Evolutionary conservation across 139 green algal species (phyloP), one percentile per base, ranked within the genome.

Genomic region (Closterium sp.): DNA sequence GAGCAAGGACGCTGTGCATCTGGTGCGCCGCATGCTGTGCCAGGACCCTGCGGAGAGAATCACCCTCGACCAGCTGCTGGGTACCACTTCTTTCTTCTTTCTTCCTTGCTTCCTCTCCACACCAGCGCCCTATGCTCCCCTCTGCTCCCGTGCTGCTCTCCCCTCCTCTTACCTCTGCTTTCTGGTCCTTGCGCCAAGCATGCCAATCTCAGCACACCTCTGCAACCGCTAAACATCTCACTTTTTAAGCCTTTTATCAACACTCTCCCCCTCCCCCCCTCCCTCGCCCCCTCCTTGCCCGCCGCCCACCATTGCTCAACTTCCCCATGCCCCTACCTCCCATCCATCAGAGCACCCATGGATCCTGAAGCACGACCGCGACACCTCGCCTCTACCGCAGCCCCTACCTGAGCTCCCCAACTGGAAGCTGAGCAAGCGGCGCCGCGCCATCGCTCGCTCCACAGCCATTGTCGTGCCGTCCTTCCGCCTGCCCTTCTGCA

Each of bases 401-500:
- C 62, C 62, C 62, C 17, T 79, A 24, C 62, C 62, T 27, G 62
- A 79, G 17, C 62, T 79, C 0, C 62, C 62, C 62, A 79, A 79
- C 62, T 79, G 62, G 62, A 87, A 87, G 85, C 85, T 87, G 0
- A 32, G 28, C 28, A 30, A 31, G 85, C n/a, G 85, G 85, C 85
- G 85, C 85, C 85, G 85, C 9, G 85, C 85, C 85, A 87, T 87
- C 22, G 85, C 85, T 87, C 85, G 85, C 85, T 87, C 85, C 28
- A 32, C 85, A 28, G 85, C 85, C 85, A 87, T 32, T 7, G 85
- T 87, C 22, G n/a, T 87, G 28, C 28, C 85, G 28, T 87, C 85
- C n/a, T 87, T 87, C 85, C 85, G 85, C 28, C 85, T 87, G 28
- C 85, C 85, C 85, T 87, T 87, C 85, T 87, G 85, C 85, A 30